Evolutionary conservation across 768 basidiomycete genomes (phyloP).

Genomic region (Boletus vinaceobasis): DNA sequence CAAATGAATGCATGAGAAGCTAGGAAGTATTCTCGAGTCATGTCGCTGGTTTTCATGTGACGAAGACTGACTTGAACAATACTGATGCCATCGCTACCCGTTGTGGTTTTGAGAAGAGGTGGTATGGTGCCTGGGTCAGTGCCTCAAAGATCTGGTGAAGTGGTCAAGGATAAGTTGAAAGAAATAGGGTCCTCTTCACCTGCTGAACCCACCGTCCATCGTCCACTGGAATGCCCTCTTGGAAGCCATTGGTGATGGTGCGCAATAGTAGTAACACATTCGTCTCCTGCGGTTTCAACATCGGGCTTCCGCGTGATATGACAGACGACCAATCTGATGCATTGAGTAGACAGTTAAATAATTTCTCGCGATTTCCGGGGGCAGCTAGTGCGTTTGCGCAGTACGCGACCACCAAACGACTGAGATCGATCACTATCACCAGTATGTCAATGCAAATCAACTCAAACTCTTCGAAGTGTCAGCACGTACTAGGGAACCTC

Average conservation of each 20-base stretch:
- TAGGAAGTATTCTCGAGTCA: slow-evolving; percentile 26
- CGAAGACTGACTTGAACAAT: slow-evolving; percentile 74
- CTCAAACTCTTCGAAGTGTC: not conserved
- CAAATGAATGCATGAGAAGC: slow-evolving; percentile 61
- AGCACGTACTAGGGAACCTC: slow-evolving; percentile 62
- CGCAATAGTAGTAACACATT: slow-evolving; percentile 80
- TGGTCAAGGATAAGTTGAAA: slow-evolving; percentile 3
- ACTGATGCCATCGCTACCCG: slow-evolving; percentile 78
- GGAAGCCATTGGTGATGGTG: slow-evolving; percentile 75
- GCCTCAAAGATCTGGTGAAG: slow-evolving; percentile 52
- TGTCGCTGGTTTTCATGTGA: not conserved
- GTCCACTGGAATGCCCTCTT: slow-evolving; percentile 44
- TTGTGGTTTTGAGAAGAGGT: slow-evolving; percentile 61
- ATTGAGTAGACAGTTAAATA: slow-evolving; percentile 60
- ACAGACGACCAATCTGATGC: slow-evolving; percentile 59
- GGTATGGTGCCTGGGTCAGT: slow-evolving; percentile 49
- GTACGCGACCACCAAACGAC: slow-evolving; percentile 69
- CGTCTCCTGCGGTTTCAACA: slow-evolving; percentile 74
- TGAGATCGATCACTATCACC: slow-evolving; percentile 75
- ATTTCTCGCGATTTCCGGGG: slow-evolving; percentile 43
- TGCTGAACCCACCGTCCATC: slow-evolving; percentile 51
- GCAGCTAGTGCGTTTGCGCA: slow-evolving; percentile 50
- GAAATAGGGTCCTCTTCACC: slow-evolving; percentile 32
- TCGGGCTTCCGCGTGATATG: slow-evolving; percentile 48
- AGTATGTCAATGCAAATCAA: not conserved